Evolutionary conservation across 371 early-diverging fungal genomes (phyloP).

Genomic region (Dinochytrium kinnereticum): DNA sequence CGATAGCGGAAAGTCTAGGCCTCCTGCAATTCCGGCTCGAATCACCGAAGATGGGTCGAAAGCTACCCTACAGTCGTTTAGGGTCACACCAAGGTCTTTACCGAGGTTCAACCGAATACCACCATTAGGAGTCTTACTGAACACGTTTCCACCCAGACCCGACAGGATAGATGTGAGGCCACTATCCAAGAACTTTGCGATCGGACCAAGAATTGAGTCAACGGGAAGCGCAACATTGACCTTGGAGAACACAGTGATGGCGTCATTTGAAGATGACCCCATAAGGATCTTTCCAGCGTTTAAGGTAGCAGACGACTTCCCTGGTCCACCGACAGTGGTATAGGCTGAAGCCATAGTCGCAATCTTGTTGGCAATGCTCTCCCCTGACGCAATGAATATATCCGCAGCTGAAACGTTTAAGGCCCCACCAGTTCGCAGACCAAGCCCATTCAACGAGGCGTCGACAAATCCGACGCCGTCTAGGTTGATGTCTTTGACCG

Average conservation of each 20-base stretch:
- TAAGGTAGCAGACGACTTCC: conserved; percentile 21
- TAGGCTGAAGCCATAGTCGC: conserved; percentile 19
- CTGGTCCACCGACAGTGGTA: not conserved
- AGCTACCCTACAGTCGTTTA: conserved; percentile 22
- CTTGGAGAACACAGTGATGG: conserved; percentile 30
- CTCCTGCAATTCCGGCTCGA: conserved; percentile 6
- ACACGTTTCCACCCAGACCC: conserved; percentile 3
- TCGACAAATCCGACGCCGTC: conserved; percentile 24
- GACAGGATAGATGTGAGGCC: not conserved
- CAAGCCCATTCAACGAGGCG: conserved; percentile 6
- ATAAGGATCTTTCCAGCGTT: conserved; percentile 15
- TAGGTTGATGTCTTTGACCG: conserved; percentile 15
- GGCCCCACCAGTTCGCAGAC: conserved; percentile 17
- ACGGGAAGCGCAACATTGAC: conserved; percentile 26
- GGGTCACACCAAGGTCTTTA: conserved; percentile 15
- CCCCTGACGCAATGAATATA: conserved; percentile 21
- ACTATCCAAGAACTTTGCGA: not conserved
- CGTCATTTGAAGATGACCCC: not conserved
- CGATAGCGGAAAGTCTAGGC: conserved; percentile 30
- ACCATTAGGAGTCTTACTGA: not conserved
- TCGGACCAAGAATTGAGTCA: conserved; percentile 17
- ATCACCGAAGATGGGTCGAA: conserved; percentile 29
- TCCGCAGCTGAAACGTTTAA: conserved; percentile 7
- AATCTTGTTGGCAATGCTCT: conserved; percentile 23
- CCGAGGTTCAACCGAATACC: not conserved